Evolutionary conservation across 768 basidiomycete genomes (phyloP), one percentile per base, ranked within the genome.

Genomic region (Fistulinella prunicolor): DNA sequence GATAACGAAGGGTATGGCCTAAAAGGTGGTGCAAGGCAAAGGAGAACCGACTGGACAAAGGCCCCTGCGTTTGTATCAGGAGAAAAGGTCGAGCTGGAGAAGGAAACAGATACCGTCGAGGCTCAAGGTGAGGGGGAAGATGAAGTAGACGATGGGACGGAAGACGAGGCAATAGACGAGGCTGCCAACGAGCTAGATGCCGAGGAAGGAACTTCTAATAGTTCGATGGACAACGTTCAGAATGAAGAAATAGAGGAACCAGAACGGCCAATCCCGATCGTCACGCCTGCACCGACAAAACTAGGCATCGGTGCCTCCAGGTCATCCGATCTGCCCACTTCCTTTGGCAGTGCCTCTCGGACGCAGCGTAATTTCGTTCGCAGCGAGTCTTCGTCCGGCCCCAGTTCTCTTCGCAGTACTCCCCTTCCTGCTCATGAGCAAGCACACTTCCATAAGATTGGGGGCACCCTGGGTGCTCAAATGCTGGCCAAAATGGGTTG

Each of bases 401-500:
- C 59, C 14, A 66, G 78, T 1, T 77, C 77, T 12, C 59, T 57
- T 41, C 70, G 77, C 16, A 70, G 73, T 3, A 71, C 75, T 3
- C 72, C 75, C 4, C 77, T 96, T 17, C 79, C 78, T 17, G 69
- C 80, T 1, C 59, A 74, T 16, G 94, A 98, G 58, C 72, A 76
- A 49, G 73, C 76, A n/a, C 94, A 97, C 63, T 95, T 99, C 66
- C 75, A 71, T 53, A 89, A 87, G 57, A 75, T 98, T 12, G 74
- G 79, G 35, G 78, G 81, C 14, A 76, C 86, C 0, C 85, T 92
- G 51, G 95, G 94, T 56, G 89, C 94, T 17, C 85, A 85, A 47
- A 82, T 98, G 81, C 80, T 99, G 20, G 80, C 81, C 24, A 98
- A 94, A 73, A 94, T 94, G 86, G 96, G 96, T 8, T 99, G 96